Conservation (phyloP, 164 flowering plant species). For the Tinospora cordifolia region DNA sequence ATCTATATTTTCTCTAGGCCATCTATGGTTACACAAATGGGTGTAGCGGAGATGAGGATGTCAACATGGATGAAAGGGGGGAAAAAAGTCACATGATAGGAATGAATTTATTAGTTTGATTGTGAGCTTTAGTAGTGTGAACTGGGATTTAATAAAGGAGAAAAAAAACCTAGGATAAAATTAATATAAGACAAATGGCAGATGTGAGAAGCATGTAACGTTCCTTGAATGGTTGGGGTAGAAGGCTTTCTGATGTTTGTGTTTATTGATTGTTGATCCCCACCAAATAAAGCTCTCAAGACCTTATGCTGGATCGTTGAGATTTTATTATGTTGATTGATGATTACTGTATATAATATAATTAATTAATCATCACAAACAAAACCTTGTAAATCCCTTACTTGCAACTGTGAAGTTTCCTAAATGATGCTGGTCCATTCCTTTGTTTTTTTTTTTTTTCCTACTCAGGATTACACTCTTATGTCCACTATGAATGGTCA, state of each 20-base stretch:
- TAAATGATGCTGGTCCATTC: not conserved
- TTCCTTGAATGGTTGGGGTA: not conserved
- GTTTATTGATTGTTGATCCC: not conserved
- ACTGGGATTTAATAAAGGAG: too few relatives aligned
- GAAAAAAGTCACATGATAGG: too few relatives aligned
- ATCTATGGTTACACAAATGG: too few relatives aligned
- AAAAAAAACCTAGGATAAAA: not conserved
- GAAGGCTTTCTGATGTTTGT: not conserved
- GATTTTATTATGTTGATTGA: too few relatives aligned
- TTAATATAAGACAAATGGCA: not conserved
- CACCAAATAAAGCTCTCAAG: not conserved
- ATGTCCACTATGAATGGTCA: conserved; percentile 75
- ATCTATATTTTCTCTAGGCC: too few relatives aligned
- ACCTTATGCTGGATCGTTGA: not conserved
- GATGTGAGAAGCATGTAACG: not conserved
- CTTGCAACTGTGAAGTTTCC: not conserved
- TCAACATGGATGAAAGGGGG: too few relatives aligned
- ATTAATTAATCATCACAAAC: too few relatives aligned
- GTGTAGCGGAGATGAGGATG: too few relatives aligned
- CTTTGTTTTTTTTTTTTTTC: not conserved
- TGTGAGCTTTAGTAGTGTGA: too few relatives aligned
- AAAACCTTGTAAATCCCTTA: too few relatives aligned
- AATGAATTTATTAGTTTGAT: too few relatives aligned
- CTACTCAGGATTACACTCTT: conserved; percentile 60
- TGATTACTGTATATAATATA: too few relatives aligned